Evolutionary conservation across 208 protist species (phyloP), one percentile per base, ranked within the genome.

Genomic region (Trypanosoma scelopori): DNA sequence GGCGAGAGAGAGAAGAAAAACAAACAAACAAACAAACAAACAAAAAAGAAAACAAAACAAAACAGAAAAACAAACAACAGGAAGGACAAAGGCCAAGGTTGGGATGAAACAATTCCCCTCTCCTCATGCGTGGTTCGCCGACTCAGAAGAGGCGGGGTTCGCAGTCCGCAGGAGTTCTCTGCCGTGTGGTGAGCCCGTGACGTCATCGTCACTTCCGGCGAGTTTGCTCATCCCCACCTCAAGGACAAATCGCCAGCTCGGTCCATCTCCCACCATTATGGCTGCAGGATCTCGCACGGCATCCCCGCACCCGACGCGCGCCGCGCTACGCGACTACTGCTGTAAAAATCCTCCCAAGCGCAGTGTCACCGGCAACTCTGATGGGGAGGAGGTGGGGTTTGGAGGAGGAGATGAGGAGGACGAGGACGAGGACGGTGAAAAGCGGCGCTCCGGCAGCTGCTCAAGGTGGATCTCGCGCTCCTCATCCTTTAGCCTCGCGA

Each of bases 101-200:
- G n/a, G n/a, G n/a, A 37, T 37, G 32, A 37, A 37, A 37, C 32
- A 37, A 37, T 9, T 9, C 32, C 59, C 18, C 43, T 66, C 22
- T 55, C 69, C 4, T 56, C 75, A 45, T 74, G 72, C 55, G 65
- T 76, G 11, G 49, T 76, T 9, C 74, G 45, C 65, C 76, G 32
- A 37, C 9, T 37, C 32, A 9, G 32, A 37, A 3, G 32, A 9
- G 32, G 3, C 9, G 32, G 32, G 32, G 32, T 9, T 37, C 32
- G 3, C 32, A 11, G 5, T 37, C 9, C 81, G 78, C 71, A 84
- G 82, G 49, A 42, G 45, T 25, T 65, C 66, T 12, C 9, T 64
- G 23, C 82, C 82, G 3, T 68, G 74, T 12, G 65, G 78, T 22
- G 82, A 84, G 42, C 63, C 69, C 47, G 69, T 84, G 23, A 75